Base-by-base conservation (phyloP, 805 yeast genomes). In the Priceomyces haplophilus region DNA sequence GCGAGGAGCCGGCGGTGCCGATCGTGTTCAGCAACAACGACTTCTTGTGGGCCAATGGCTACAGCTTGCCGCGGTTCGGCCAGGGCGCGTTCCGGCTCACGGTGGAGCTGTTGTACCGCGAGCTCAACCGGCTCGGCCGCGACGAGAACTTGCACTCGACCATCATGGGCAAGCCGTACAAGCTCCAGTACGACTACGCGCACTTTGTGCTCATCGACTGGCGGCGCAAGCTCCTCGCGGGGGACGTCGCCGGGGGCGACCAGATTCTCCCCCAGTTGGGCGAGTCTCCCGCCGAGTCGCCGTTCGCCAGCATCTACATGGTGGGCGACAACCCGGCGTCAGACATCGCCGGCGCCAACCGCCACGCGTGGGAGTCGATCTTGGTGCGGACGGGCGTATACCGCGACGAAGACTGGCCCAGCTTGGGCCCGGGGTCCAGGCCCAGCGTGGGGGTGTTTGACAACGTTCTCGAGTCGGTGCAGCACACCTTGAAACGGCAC, bases 271-370 rank as follows among this genome's bases (percentile, higher is more conserved):
- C 85, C 1, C 56, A 54, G 16, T 61, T 82, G 42, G 75, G 78
- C 21, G 52, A 50, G n/a, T 50, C 72, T 2, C 69, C 70, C 1
- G 40, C 20, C 13, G 44, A 47, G 15, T 50, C 64, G 34, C 70
- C 70, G 5, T 65, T 85, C 52, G 66, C 70, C 29, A 63, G 75
- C n/a, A 84, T 93, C 1, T 90, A 75, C 65, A 93, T 93, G 99
- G 88, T 93, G 27, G 99, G 99, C 21, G 99, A 93, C 64, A 93
- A 93, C 61, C 98, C 97, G 3, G 93, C 83, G 21, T 79, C 89
- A 39, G 99, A 93, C 59, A 93, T 93, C 41, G 74, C 75, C 43
- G 99, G 99, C 0, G 99, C 96, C 4, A 83, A 85, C 53, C 68
- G 70, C 38, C 82, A 83, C 58, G 96, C 97, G 3, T 93, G 98